Evolutionary conservation across 192 early-diverging fungal species (phyloP), one percentile per base, ranked within the genome.

Genomic region (Rhizophagus clarus): DNA sequence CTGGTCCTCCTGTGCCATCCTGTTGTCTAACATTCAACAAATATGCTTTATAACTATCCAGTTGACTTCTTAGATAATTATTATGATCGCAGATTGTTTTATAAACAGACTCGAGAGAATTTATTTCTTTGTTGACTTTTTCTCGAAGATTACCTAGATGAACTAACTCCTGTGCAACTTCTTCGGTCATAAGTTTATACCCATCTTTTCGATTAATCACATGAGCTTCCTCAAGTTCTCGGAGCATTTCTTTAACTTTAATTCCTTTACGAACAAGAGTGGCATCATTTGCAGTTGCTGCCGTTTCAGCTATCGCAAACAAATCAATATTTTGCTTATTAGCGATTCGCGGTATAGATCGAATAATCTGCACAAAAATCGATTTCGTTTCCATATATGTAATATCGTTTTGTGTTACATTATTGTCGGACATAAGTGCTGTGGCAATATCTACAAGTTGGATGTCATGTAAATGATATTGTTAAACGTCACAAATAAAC

Each of bases 381-480:
- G 96, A 93, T 80, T 98, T 98, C 3, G 96, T 95, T 82, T 98
- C 97, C 88, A 97, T 95, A 79, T 97, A 98, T 82, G 96, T 88
- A 72, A 97, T 94, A 77, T 98, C 97, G 83, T 93, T 93, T 82
- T 95, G 94, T 29, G 96, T 97, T 42, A 98, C 89, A 70, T 94
- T 91, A 79, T 93, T 94, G 82, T 96, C 97, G 3, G 93, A 93
- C 79, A 92, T 89, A 73, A 95, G 86, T 10, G 89, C 86, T 8
- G 88, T 86, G 17, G 88, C 90, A 62, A 91, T 70, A 69, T 90
- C 89, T 73, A 73, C 26, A 56, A 22, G 20, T 56, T 56, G 51
- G n/a, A 0, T 6, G 17, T 20, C 5, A 22, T 22, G 15, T 56
- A 17, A 56, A 22, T 56, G n/a, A 22, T 56, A 56, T 56, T 22